phyloP scores from a whole-genome alignment of 2,329 filamentous ascomycete species.

The Venturia oleaginea region DNA sequence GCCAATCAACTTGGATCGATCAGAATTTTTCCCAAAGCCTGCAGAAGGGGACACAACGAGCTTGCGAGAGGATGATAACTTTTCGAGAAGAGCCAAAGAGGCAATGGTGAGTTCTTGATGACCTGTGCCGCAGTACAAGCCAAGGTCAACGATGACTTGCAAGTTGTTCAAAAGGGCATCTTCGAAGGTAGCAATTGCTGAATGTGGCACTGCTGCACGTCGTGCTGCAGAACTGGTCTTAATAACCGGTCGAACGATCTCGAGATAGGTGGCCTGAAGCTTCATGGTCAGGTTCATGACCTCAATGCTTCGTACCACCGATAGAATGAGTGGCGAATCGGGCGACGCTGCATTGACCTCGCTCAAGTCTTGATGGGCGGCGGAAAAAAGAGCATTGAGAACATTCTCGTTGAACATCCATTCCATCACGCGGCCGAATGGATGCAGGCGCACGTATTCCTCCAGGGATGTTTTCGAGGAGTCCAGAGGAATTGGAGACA shows the following conservation, averaged over 20 bases:
- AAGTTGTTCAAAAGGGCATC: constrained; percentile 81
- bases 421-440: constrained; percentile 91
- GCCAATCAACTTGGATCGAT: constrained; percentile 77
- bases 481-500: constrained; percentile 68
- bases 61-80: constrained; percentile 73
- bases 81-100: constrained; percentile 74
- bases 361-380: constrained; percentile 65
- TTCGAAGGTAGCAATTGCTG: constrained; percentile 79
- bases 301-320: constrained; percentile 70
- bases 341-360: constrained; percentile 64
- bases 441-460: constrained; percentile 77
- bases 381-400: constrained; percentile 65
- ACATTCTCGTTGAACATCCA: constrained; percentile 96
- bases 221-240: constrained; percentile 55
- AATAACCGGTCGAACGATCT: constrained; percentile 74
- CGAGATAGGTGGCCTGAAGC: constrained; percentile 81
- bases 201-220: constrained; percentile 56
- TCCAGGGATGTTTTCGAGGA: constrained; percentile 61
- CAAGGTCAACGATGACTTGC: constrained; percentile 68
- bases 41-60: constrained; percentile 62
- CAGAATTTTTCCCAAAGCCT: constrained; percentile 51
- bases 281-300: constrained; percentile 76
- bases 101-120: constrained; percentile 72
- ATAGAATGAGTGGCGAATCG: constrained; percentile 72
- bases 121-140: constrained; percentile 76